Evolutionary conservation across 2,329 filamentous ascomycete species (phyloP), one percentile per base, ranked within the genome.

Genomic region (Aspergillus ruber): DNA sequence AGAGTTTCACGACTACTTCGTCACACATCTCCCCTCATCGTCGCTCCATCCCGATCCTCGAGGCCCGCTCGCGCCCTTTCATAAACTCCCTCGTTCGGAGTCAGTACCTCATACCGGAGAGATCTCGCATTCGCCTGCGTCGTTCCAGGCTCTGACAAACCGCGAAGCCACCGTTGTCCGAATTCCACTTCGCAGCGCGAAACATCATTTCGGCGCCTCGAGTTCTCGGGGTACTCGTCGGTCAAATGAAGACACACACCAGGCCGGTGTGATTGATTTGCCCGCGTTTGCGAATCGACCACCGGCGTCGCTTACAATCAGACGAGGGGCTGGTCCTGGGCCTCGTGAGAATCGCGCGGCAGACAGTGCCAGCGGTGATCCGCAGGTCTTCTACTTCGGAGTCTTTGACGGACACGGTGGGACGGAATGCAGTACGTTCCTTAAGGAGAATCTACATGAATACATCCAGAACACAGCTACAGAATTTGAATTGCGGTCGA

Each of bases 391-490:
- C 69, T 98, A 97, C 68, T 98, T 96, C 76, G 90, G 82, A 1
- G 84, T 97, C 1, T 98, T 97, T 62, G 93, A 98, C 68, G 93
- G 93, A 2, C 93, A 98, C 71, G 93, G 93, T 8, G 93, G 93
- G 17, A 80, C 75, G 17, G 87, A 95, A 65, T 97, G 93, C 67
- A 90, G 89, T 50, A 83, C 85, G 15, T 97, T 95, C 58, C 69
- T 97, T 56, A 79, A 84, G 49, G 88, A 96, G 50, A 82, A 86
- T 61, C 72, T 98, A 50, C 93, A 96, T 65, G 81, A 81, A 8
- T 97, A 96, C 65, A 83, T 98, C 32, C 91, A 98, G 68, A 79
- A 88, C 55, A 82, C 89, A 0, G 87, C 88, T 0, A 74, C 76
- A 47, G 76, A 83, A 15, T 95, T 97, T 61, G 85, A 86, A 51